These are phyloP conservation scores for Papiliotrema fonsecae DNA, from an alignment of 1,284 basidiomycete species.

Conservation along the genomic window DNA sequence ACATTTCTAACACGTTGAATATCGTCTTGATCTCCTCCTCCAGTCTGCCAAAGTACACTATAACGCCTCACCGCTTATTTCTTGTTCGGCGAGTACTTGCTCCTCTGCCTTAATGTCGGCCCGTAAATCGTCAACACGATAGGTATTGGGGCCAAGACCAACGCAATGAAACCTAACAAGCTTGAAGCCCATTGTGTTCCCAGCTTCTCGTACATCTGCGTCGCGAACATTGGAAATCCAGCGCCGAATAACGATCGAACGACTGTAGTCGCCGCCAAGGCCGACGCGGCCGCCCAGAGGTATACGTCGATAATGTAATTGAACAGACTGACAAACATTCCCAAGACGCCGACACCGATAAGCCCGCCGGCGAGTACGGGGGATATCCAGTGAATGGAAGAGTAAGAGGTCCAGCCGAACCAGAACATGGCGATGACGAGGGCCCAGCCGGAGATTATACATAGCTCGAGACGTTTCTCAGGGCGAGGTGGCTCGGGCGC, in stretches of 20 bases:
- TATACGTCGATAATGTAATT: conserved; percentile 54
- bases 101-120: conserved; percentile 46
- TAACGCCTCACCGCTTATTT: too few species aligned
- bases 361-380: conserved; percentile 50
- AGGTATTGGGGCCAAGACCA: conserved; percentile 46
- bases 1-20: too few species aligned
- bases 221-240: conserved; percentile 50
- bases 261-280: conserved; percentile 50
- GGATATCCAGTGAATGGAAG: conserved; percentile 48
- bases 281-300: conserved; percentile 52
- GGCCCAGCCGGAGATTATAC: conserved; percentile 47
- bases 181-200: conserved; percentile 44
- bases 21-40: too few species aligned
- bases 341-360: conserved; percentile 33
- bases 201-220: conserved; percentile 52
- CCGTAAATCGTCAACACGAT: conserved; percentile 50
- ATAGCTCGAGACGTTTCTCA: conserved; percentile 40
- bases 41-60: too few species aligned
- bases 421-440: conserved; percentile 47
- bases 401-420: conserved; percentile 50
- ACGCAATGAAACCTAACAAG: conserved; percentile 44
- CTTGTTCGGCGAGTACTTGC: conserved; percentile 44
- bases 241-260: conserved; percentile 49
- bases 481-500: conserved; percentile 28
- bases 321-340: conserved; percentile 55